Evolutionary conservation across 2,329 filamentous ascomycete species (phyloP), one percentile per base, ranked within the genome.

Genomic region (Diaporthe amygdali): DNA sequence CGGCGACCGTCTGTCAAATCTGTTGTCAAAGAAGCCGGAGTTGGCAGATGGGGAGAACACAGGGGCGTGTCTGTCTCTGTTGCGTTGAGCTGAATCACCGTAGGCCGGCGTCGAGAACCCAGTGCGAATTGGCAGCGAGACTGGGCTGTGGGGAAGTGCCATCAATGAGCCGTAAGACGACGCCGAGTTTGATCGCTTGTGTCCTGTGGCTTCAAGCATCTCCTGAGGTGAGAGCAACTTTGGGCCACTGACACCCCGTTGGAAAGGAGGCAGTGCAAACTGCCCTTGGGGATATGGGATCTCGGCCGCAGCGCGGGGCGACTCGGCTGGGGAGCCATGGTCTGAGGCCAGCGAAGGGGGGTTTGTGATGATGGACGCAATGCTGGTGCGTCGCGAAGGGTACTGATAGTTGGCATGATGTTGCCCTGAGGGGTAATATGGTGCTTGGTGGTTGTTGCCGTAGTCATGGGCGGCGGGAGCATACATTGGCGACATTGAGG

Each of bases 261-360:
- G 47, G 6, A 3, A 41, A 4, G 37, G 10, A 32, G 70, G 66
- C 10, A 71, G 56, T 37, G 46, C 2, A 14, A 69, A 25, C 34
- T 66, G 70, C 6, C 70, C 70, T 10, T n/a, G 66, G 14, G 66
- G 66, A 8, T 64, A 69, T 15, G 70, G 56, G 15, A 54, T 34
- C 32, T 63, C 56, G 27, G 46, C 47, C 22, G 17, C 41, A 5
- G 47, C 25, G 30, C 66, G 49, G 12, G 66, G 66, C 3, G 66
- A 69, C 30, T 69, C 70, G 27, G 51, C 70, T 20, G 56, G 34
- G 20, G 91, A 92, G 73, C 88, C 87, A 34, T 85, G 84, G 79
- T 96, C 94, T 0, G 93, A 94, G 63, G 93, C 86, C 73, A 94
- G 85, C 1, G 92, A 93, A 8, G 92, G 92, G 5, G 70, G 56